These are phyloP conservation scores for Plectosphaerella sp. DNA, from an alignment of 2,329 filamentous ascomycete species.

Conservation along the genomic window DNA sequence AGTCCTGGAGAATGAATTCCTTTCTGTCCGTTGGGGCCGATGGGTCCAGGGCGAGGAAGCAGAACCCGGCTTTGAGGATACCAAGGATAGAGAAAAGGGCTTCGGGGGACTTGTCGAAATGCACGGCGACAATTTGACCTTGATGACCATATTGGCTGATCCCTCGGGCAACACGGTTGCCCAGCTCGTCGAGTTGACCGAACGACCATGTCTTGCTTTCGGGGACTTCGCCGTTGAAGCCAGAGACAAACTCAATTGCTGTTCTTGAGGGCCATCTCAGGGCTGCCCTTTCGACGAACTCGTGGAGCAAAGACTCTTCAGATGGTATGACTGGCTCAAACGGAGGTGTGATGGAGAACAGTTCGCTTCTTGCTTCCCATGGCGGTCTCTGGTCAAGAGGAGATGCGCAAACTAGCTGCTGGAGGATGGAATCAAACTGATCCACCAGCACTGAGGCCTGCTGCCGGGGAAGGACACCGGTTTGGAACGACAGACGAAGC, in stretches of 20 bases:
- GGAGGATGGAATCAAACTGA: constrained; percentile 67
- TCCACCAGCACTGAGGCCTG: constrained; percentile 64
- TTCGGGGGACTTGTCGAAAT: constrained; percentile 81
- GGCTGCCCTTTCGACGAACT: constrained; percentile 70
- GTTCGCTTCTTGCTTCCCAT: constrained; percentile 17
- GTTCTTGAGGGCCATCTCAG: constrained; percentile 47
- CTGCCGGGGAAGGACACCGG: constrained; percentile 58
- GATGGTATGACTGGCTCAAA: constrained; percentile 52
- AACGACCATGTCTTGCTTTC: constrained; percentile 66
- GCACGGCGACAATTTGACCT: constrained; percentile 63
- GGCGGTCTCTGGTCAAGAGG: constrained; percentile 39
- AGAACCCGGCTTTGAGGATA: constrained; percentile 75
- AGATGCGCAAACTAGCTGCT: constrained; percentile 16
- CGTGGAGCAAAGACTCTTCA: constrained; percentile 61
- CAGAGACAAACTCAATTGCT: constrained; percentile 72
- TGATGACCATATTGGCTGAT: constrained; percentile 8
- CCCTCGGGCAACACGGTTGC: constrained; percentile 66
- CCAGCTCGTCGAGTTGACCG: constrained; percentile 62
- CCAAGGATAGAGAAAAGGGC: constrained; percentile 80
- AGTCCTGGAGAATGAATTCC: constrained; percentile 73
- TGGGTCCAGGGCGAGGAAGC: constrained; percentile 77
- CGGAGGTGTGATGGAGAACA: constrained; percentile 66
- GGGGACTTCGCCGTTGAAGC: constrained; percentile 41
- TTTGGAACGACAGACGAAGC: constrained; percentile 63
- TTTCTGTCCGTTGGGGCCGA: constrained; percentile 69